Evolutionary conservation across 805 yeast species (phyloP).

Genomic region (Monosporozyma siamensis): DNA sequence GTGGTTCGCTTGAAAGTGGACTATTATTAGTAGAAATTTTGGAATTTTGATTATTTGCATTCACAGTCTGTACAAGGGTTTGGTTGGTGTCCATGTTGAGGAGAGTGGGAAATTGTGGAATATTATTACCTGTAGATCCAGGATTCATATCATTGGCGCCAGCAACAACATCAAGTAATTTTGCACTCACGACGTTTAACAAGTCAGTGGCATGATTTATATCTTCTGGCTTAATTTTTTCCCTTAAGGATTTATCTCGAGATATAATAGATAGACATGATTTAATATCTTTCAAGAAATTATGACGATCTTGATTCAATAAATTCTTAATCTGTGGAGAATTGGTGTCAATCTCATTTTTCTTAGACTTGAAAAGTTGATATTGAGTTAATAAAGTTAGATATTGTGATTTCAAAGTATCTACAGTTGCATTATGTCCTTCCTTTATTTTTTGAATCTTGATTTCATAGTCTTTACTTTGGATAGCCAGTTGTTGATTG

Average conservation of each 20-base stretch:
- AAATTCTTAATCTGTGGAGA: neutral
- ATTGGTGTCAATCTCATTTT: neutral
- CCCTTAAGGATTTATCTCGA: neutral
- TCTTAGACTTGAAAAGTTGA: neutral
- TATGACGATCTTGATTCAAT: neutral
- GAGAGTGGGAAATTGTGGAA: too few species aligned
- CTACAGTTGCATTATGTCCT: neutral
- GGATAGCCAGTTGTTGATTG: too few species aligned
- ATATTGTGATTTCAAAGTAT: neutral
- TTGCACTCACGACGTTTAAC: neutral
- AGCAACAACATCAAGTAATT: neutral
- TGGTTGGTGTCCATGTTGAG: too few species aligned
- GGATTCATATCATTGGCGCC: neutral
- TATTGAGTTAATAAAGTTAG: neutral
- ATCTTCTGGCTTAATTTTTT: neutral
- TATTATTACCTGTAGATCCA: too few species aligned
- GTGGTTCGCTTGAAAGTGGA: too few species aligned
- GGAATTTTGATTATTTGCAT: too few species aligned
- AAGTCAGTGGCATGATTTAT: neutral
- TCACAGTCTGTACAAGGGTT: too few species aligned
- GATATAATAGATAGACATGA: neutral
- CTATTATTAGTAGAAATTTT: too few species aligned
- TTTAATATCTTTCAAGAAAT: neutral
- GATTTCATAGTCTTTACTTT: neutral
- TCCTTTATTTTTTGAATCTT: neutral